Conservation (phyloP, 2,329 filamentous ascomycete genomes). For the Bipolaris sorokiniana region DNA sequence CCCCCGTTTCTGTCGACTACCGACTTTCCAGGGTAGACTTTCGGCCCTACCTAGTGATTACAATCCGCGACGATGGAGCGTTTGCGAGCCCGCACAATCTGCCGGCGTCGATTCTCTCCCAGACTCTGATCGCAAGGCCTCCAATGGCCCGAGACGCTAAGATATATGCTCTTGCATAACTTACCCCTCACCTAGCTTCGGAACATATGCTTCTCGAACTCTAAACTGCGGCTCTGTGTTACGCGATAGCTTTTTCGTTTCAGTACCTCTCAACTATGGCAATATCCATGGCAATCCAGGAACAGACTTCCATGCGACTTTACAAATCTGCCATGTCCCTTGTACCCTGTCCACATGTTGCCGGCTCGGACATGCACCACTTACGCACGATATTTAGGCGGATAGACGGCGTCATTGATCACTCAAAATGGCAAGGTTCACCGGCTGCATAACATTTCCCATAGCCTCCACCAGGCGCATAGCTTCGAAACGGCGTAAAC, state of each 20-base stretch:
- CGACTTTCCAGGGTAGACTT: too few species aligned
- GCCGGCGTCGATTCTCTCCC: background rate
- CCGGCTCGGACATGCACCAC: background rate
- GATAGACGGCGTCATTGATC: slow-evolving; percentile 44
- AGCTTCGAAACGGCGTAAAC: slow-evolving; percentile 29
- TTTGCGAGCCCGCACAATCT: background rate
- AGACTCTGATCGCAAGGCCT: background rate
- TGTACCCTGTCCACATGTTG: background rate
- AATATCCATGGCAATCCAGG: background rate
- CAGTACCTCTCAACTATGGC: background rate
- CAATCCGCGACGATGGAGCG: too few species aligned
- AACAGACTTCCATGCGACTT: background rate
- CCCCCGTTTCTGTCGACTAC: background rate
- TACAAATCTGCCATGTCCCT: background rate
- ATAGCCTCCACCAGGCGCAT: slow-evolving; percentile 19
- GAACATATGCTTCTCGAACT: slow-evolving; percentile 7
- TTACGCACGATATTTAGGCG: slow-evolving; percentile 10
- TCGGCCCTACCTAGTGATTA: background rate
- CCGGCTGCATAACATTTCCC: slow-evolving; percentile 28
- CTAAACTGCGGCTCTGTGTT: slow-evolving; percentile 10
- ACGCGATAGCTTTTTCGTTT: background rate
- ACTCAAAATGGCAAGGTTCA: slow-evolving; percentile 45
- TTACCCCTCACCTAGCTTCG: slow-evolving; percentile 9
- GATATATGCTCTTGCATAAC: slow-evolving; percentile 16
- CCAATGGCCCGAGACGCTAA: slow-evolving; percentile 2